Evolutionary conservation across 352 stramenopile species (phyloP), one percentile per base, ranked within the genome.

Genomic region (Globisporangium nunn): DNA sequence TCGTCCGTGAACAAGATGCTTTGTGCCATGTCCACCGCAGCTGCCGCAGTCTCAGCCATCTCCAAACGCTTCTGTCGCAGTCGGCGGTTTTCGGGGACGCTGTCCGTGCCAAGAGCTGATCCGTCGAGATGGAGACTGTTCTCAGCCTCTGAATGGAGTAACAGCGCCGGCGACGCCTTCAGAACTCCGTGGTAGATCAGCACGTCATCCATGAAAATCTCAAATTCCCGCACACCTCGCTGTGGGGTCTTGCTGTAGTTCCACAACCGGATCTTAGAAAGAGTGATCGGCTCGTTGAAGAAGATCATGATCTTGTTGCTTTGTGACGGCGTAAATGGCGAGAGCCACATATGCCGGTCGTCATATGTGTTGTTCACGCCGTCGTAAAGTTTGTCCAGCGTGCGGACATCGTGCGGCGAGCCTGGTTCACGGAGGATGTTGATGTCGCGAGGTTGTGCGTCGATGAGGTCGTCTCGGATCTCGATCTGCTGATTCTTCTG

Each of bases 221-320:
- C 79, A 51, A 95, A 89, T 58, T 95, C 83, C 7, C 68, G 68
- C 0, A 88, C 87, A 18, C 87, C 87, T 6, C 87, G 78, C 2
- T 70, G 45, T 1, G 85, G 79, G 7, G 87, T 93, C 66, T 93
- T 93, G 68, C 70, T 87, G 68, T 96, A 96, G 58, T 96, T 95
- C 78, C 78, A 93, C 15, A 95, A n/a, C 1, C 74, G 81, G 56
- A 94, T 82, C 49, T 78, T 80, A 18, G 83, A 93, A n/a, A 93
- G 58, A 1, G 77, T 77, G 14, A 93, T 66, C 0, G 81, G 81
- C 30, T 83, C 73, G 52, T 95, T 85, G 64, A 91, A 95, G 45
- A 90, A 84, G 23, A 91, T 56, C 11, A 87, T 70, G 30, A 95
- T 62, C 43, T 85, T 83, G 56, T 93, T 93, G 23, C 64, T 64